Evolutionary conservation across 495 filamentous ascomycete genomes (phyloP).

Genomic region (Neohortaea acidophila): DNA sequence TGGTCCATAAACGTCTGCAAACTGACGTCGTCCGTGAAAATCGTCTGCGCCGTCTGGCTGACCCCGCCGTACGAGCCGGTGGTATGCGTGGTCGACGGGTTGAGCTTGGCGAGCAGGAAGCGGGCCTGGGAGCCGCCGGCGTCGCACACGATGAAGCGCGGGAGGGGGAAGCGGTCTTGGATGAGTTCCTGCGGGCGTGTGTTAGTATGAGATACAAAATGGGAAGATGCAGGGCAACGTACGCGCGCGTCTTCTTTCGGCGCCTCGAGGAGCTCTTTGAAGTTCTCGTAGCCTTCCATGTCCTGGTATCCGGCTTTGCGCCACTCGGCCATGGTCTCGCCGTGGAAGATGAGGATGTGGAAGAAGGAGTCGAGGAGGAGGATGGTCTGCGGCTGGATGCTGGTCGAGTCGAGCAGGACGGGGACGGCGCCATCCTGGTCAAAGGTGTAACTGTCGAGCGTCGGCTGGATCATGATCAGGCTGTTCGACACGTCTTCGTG

Average conservation of each 20-base stretch:
- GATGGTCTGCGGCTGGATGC: conserved; percentile 87
- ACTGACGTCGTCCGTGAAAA: conserved; percentile 98
- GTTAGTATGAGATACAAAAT: conserved; percentile 13
- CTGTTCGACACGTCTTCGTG: conserved; percentile 96
- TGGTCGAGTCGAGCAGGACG: conserved; percentile 87
- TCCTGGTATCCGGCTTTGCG: conserved; percentile 96
- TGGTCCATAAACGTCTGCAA: conserved; percentile 99
- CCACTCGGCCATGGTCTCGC: conserved; percentile 96
- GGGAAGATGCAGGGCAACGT: conserved; percentile 24
- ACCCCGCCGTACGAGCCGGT: conserved; percentile 62
- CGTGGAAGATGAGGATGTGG: conserved; percentile 98
- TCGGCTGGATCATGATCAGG: conserved; percentile 97
- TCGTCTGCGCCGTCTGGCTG: conserved; percentile 84
- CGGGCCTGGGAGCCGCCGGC: conserved; percentile 95
- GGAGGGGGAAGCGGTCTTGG: conserved; percentile 90
- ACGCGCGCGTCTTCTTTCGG: conserved; percentile 98
- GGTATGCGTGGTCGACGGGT: conserved; percentile 96
- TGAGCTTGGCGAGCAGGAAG: conserved; percentile 94
- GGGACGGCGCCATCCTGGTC: conserved; percentile 83
- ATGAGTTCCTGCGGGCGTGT: conserved; percentile 67
- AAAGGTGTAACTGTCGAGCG: conserved; percentile 91
- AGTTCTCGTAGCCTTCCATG: conserved; percentile 96
- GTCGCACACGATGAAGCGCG: conserved; percentile 97
- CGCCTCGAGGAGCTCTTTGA: conserved; percentile 70
- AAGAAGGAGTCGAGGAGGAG: conserved; percentile 97